Conservation (phyloP, 2,329 filamentous ascomycete species). For the Ophiocordyceps camponoti-saundersi region DNA sequence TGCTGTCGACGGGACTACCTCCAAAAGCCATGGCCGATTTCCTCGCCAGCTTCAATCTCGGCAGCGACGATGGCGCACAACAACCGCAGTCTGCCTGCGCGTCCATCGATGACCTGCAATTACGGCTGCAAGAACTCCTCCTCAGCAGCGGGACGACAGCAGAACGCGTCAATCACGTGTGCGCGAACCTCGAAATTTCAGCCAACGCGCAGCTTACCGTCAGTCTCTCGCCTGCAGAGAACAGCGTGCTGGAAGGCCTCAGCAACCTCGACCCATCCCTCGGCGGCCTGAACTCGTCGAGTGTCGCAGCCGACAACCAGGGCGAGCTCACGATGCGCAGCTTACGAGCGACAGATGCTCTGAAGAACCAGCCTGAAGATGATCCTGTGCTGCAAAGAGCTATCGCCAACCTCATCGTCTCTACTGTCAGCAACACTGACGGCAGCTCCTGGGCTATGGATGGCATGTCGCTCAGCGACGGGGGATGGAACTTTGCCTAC, state of each 20-base stretch:
- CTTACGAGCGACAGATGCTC: slow-evolving; percentile 25
- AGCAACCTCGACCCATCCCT: slow-evolving; percentile 18
- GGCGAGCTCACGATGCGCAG: slow-evolving; percentile 15
- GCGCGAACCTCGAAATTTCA: slow-evolving; percentile 27
- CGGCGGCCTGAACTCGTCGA: slow-evolving; percentile 10
- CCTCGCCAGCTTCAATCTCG: slow-evolving; percentile 18
- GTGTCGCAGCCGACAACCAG: slow-evolving; percentile 1
- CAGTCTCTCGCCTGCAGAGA: slow-evolving; percentile 18
- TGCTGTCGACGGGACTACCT: slow-evolving; percentile 1
- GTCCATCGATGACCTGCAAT: slow-evolving; percentile 27
- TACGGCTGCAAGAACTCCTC: slow-evolving; percentile 23
- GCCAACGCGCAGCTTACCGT: slow-evolving; percentile 26
- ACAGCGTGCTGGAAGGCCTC: slow-evolving; percentile 13
- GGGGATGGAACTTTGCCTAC: slow-evolving; percentile 37
- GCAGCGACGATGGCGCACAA: slow-evolving; percentile 7
- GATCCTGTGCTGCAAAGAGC: slow-evolving; percentile 30
- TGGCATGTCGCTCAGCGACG: slow-evolving; percentile 22
- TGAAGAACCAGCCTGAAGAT: slow-evolving; percentile 30
- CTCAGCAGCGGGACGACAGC: slow-evolving; percentile 22
- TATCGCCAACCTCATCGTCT: slow-evolving; percentile 30
- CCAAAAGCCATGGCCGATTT: slow-evolving; percentile 17
- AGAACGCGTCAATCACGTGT: slow-evolving; percentile 31
- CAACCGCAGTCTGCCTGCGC: slow-evolving; percentile 10
- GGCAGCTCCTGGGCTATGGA: slow-evolving; percentile 30
- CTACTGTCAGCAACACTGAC: slow-evolving; percentile 25